Evolutionary conservation across 2,329 filamentous ascomycete species (phyloP).

Genomic region (Endothia cerciana): DNA sequence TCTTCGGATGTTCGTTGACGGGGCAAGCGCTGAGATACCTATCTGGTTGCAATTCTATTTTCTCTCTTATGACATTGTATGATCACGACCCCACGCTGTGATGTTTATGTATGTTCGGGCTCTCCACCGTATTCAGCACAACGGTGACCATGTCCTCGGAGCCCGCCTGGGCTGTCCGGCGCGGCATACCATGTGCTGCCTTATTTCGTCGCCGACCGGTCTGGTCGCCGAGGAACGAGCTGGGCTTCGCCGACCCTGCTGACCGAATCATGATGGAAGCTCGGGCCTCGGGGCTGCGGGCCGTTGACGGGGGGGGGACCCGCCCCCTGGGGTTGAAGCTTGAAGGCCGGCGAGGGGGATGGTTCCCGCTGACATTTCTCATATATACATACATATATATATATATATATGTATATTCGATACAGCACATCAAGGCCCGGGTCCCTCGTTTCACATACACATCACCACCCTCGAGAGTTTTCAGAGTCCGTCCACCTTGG

Average conservation of each 20-base stretch:
- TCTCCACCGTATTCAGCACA: neutral
- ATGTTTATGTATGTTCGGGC: neutral
- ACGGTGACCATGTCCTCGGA: neutral
- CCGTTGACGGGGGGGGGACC: neutral
- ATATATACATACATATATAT: too few species aligned
- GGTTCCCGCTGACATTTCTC: neutral
- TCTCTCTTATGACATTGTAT: conserved; percentile 2
- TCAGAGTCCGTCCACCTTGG: too few species aligned
- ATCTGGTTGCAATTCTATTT: conserved; percentile 19
- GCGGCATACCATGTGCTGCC: too few species aligned
- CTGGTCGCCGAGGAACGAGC: conserved; percentile 1
- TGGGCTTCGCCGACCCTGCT: neutral
- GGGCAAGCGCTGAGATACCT: conserved; percentile 23
- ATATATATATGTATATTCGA: too few species aligned
- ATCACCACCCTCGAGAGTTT: too few species aligned
- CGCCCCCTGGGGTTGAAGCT: too few species aligned
- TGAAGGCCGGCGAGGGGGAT: neutral
- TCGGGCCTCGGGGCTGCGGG: neutral
- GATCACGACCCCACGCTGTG: neutral
- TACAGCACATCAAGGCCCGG: too few species aligned
- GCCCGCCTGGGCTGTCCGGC: too few species aligned
- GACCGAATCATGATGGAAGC: neutral
- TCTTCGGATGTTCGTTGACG: neutral
- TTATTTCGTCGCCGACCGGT: neutral
- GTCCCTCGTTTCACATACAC: too few species aligned